Evolutionary conservation across 345 rosid species (phyloP).

Genomic region (Turritis glabra): DNA sequence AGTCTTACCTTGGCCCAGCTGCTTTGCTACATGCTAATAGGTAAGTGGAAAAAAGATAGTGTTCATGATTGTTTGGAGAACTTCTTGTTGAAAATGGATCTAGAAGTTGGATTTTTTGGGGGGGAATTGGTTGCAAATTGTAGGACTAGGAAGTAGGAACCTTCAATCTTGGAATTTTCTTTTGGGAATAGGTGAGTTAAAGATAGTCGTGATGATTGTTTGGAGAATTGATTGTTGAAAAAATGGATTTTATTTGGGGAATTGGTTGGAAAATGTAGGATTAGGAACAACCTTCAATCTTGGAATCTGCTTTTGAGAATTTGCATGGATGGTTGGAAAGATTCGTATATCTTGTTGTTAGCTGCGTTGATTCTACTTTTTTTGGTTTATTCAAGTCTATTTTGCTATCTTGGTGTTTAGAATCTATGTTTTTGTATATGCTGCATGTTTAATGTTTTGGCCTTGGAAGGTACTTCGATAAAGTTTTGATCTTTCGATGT

Average conservation of each 20-base stretch:
- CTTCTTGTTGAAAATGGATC: neutral
- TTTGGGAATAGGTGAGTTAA: too few species aligned
- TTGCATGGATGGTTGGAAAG: too few species aligned
- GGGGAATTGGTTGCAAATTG: neutral
- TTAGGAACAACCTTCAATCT: neutral
- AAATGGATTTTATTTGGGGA: too few species aligned
- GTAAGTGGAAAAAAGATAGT: constrained; percentile 28
- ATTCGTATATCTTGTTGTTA: neutral
- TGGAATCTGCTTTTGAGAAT: neutral
- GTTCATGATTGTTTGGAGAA: neutral
- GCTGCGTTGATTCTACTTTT: neutral
- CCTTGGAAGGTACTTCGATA: neutral
- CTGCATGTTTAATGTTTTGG: neutral
- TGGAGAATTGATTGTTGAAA: too few species aligned
- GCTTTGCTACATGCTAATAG: constrained; percentile 95
- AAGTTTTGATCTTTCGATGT: constrained; percentile 4
- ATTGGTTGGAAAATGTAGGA: neutral
- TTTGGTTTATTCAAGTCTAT: neutral
- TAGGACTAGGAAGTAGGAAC: neutral
- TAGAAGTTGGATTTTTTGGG: neutral
- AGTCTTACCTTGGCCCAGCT: constrained; percentile 92
- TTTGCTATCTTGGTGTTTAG: neutral
- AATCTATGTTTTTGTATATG: neutral
- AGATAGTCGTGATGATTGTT: too few species aligned
- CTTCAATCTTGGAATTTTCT: neutral